These are phyloP conservation scores for Trichoderma gamsii DNA, from an alignment of 495 filamentous ascomycete genomes.

Conservation along the genomic window DNA sequence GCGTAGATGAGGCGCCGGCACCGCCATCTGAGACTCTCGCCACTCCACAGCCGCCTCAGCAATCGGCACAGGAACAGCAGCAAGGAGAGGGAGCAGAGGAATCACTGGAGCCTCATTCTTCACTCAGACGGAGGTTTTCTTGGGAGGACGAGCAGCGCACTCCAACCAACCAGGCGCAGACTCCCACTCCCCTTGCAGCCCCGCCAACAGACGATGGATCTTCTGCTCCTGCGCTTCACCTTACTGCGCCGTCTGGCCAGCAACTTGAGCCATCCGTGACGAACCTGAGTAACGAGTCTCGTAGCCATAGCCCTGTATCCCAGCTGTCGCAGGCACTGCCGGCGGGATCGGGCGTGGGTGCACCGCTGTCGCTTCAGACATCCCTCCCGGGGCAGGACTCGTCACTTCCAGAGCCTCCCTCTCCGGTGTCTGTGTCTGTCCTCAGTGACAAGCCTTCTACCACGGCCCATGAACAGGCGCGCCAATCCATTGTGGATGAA, in stretches of 20 bases:
- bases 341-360: not conserved
- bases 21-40: not conserved
- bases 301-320: conserved; percentile 11
- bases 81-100: not conserved
- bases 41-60: not conserved
- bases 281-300: not conserved
- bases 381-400: not conserved
- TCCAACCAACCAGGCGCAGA: not conserved
- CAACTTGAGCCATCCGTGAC: not conserved
- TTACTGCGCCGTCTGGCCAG: not conserved
- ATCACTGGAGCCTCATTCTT: not conserved
- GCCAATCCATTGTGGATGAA: conserved; percentile 39
- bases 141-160: conserved; percentile 9
- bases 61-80: not conserved
- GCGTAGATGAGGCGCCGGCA: not conserved
- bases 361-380: not conserved
- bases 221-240: not conserved
- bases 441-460: not conserved
- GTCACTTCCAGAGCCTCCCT: not conserved
- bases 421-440: conserved; percentile 3
- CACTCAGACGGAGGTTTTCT: conserved; percentile 12
- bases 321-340: conserved; percentile 5
- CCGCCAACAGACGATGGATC: not conserved
- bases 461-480: conserved; percentile 13
- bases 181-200: not conserved